These are phyloP conservation scores for Taiozyma onychis DNA, from an alignment of 1,139 yeast genomes.

Conservation along the genomic window DNA sequence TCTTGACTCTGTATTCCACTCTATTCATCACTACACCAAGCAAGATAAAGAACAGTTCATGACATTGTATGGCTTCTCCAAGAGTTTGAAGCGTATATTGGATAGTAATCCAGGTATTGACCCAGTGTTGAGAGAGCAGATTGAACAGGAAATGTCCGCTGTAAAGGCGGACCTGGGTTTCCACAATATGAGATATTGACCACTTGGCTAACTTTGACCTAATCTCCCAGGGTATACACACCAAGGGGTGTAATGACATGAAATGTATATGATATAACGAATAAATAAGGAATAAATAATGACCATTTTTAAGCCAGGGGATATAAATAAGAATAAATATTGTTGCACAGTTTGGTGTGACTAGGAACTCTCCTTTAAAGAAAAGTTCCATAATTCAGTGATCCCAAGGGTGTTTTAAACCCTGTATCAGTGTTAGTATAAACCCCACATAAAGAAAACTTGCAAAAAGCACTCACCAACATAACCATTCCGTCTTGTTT, in stretches of 20 bases:
- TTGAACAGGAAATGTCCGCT: background rate
- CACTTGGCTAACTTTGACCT: background rate
- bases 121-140: background rate
- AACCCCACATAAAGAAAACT: background rate
- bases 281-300: conserved; percentile 1
- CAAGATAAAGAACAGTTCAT: background rate
- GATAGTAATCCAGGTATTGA: background rate
- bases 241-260: too few species aligned
- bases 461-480: conserved; percentile 13
- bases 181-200: background rate
- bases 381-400: conserved; percentile 6
- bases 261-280: background rate
- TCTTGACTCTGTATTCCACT: background rate
- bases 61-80: background rate
- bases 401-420: conserved; percentile 23
- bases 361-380: too few species aligned
- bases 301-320: background rate
- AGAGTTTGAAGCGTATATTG: background rate
- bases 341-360: background rate
- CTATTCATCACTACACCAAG: background rate
- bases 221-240: too few species aligned
- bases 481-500: conserved; percentile 22
- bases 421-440: conserved; percentile 8
- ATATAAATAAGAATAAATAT: background rate
- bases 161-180: background rate